Evolutionary conservation across 1,284 basidiomycete species (phyloP), one percentile per base, ranked within the genome.

Genomic region (Sporisorium reilianum): DNA sequence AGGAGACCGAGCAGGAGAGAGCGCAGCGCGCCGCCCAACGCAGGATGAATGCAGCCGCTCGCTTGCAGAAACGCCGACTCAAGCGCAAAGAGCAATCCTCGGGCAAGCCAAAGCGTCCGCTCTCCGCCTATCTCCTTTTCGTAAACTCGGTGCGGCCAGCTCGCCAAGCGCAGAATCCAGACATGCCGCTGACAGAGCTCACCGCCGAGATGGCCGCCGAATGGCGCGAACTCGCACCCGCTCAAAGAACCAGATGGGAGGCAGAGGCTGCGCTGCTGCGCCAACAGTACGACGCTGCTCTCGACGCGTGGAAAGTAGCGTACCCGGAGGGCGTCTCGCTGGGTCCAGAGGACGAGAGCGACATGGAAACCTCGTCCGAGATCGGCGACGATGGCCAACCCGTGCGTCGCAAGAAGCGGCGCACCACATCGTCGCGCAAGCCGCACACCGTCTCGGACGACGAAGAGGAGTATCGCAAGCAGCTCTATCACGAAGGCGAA

Each of bases 381-480:
- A 28, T 71, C 42, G 68, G 59, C 22, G 62, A 70, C 4, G 51
- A 68, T 10, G 70, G 65, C 53, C 48, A 64, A 36, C 66, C 54
- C 10, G 45, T 75, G 5, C 64, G 73, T 22, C 64, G 65, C 34
- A 67, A 63, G 52, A 72, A 61, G 59, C 55, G 55, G 9, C 58
- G 62, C 32, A 25, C 48, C 12, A 49, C 51, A 0, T 12, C 49
- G 8, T 41, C 58, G 22, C 63, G 66, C 52, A 75, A 77, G 59
- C 50, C 58, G 34, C 66, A 59, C 28, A 78, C 76, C 5, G 60
- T 78, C 11, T 80, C 78, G 25, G 78, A 80, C 23, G 78, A 80
- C 45, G 78, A 80, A 50, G 64, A 68, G 36, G 78, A 74, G 50
- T 80, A 80, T 48, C 49, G 62, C 44, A 66, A 44, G 30, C 70